Conservation (phyloP, 75 land plant species). For the Pinus albicaulis region DNA sequence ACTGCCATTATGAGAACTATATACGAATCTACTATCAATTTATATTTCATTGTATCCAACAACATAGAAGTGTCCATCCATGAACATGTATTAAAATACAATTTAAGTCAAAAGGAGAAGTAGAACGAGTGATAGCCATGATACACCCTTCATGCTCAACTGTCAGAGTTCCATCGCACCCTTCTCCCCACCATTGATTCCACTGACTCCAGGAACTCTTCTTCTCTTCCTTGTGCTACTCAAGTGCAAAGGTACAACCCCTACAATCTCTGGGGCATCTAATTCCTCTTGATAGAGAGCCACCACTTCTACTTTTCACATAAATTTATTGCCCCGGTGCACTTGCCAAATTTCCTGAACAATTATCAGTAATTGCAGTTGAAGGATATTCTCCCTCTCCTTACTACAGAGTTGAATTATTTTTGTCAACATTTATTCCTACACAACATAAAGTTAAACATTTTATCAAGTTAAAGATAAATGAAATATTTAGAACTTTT, state of each 20-base stretch:
- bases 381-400: not conserved
- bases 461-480: not conserved
- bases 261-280: slow-evolving; percentile 33
- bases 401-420: not conserved
- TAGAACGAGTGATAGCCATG: too few relatives aligned
- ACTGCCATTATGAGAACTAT: too few relatives aligned
- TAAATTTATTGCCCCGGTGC: slow-evolving; percentile 17
- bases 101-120: too few relatives aligned
- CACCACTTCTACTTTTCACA: slow-evolving; percentile 23
- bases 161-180: slow-evolving; percentile 53
- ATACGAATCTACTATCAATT: too few relatives aligned
- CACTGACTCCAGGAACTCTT: slow-evolving; percentile 21
- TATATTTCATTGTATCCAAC: too few relatives aligned
- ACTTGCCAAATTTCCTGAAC: not conserved
- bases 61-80: too few relatives aligned
- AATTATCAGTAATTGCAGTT: not conserved
- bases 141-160: slow-evolving; percentile 41
- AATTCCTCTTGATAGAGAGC: slow-evolving; percentile 25
- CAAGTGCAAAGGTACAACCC: slow-evolving; percentile 11
- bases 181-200: slow-evolving; percentile 40
- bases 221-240: slow-evolving; percentile 55
- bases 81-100: too few relatives aligned
- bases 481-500: not conserved
- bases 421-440: not conserved
- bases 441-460: not conserved